Evolutionary conservation across 2,329 filamentous ascomycete genomes (phyloP), one percentile per base, ranked within the genome.

Genomic region (Ambrosiella xylebori): DNA sequence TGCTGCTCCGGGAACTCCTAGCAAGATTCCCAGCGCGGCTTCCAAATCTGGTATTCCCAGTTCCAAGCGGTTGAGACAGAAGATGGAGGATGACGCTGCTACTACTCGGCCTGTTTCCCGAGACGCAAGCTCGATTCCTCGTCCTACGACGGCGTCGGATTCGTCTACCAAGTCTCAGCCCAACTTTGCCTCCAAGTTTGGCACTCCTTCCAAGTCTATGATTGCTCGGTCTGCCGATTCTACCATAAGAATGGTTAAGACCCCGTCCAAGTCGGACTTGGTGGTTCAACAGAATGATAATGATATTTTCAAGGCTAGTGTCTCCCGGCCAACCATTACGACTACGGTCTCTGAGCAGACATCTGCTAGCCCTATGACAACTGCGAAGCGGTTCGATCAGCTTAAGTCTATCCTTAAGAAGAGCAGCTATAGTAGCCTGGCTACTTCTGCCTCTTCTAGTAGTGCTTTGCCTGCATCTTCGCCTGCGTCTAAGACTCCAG

Each of bases 171-270:
- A 61, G 49, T 27, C 45, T 2, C 50, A 61, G 15, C 52, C 55
- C 5, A 57, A 47, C 51, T 44, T 40, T 17, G 39, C 49, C 50
- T 37, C 56, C 5, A 15, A 36, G 7, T 55, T 56, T 36, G 52
- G 50, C 69, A 75, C 0, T 71, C 76, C 58, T 57, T 70, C 76
- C 7, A 74, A 77, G 61, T 70, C 74, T 61, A 81, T 74, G 60
- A 72, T 91, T 37, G 79, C 83, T 68, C 94, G 87, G 5, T 88
- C 89, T 0, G 93, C 86, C 7, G 88, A 88, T 67, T 62, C 66
- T 0, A 66, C 67, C 1, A 62, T 65, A 13, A 65, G 64, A 54
- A 65, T 68, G 61, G 69, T 65, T 64, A 74, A 63, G 65, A 76
- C 71, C 62, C 73, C 68, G 12, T 76, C 76, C 1, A 82, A 78